These are phyloP conservation scores for Pseudogymnoascus sp. DNA, from an alignment of 2,329 filamentous ascomycete species.

Conservation along the genomic window DNA sequence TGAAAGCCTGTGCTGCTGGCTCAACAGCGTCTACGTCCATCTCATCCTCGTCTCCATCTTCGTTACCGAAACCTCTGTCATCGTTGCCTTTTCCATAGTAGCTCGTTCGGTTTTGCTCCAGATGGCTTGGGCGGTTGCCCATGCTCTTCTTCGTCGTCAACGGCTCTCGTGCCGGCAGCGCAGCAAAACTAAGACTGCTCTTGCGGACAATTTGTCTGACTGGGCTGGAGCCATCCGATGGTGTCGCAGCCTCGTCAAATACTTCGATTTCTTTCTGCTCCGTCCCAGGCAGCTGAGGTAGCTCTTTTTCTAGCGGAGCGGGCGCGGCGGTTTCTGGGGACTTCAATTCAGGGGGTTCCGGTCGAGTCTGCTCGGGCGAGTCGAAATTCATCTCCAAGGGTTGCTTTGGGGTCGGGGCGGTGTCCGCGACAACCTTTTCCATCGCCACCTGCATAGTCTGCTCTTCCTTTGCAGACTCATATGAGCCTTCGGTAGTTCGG, in stretches of 20 bases:
- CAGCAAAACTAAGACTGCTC: conserved; percentile 91
- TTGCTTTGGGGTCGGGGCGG: background rate
- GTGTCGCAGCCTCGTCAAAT: conserved; percentile 34
- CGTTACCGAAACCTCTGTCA: conserved; percentile 39
- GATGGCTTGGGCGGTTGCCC: conserved; percentile 63
- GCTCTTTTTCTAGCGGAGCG: background rate
- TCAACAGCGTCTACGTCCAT: conserved; percentile 41
- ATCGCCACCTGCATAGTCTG: conserved; percentile 27
- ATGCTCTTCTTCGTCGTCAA: conserved; percentile 77
- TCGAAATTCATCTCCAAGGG: conserved; percentile 1
- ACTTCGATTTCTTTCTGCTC: background rate
- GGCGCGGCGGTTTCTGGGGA: background rate
- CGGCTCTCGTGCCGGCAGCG: conserved; percentile 83
- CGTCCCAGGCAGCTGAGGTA: background rate
- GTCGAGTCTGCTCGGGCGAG: background rate
- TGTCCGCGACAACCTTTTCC: conserved; percentile 10
- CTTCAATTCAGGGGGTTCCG: background rate
- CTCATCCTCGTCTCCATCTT: conserved; percentile 40
- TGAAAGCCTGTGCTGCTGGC: conserved; percentile 49
- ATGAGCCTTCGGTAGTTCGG: conserved; percentile 28
- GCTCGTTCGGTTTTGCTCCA: conserved; percentile 65
- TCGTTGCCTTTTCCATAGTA: conserved; percentile 67
- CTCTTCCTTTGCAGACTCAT: conserved; percentile 38
- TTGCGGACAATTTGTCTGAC: conserved; percentile 74
- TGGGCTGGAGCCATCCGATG: conserved; percentile 65